Evolutionary conservation across 140 eudicot genomes (phyloP).

Genomic region (Senecio squalidus): DNA sequence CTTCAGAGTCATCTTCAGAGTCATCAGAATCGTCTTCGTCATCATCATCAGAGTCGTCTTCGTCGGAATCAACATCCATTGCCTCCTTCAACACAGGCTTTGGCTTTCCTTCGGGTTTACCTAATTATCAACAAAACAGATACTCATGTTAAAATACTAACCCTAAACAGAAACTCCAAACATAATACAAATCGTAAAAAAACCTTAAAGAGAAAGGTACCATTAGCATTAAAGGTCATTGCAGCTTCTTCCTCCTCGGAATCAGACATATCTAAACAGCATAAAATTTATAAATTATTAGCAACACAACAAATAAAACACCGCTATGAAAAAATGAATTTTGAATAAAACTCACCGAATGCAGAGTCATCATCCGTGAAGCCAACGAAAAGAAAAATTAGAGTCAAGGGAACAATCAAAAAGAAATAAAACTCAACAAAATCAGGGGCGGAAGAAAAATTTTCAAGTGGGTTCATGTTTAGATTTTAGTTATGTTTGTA

Average conservation of each 20-base stretch:
- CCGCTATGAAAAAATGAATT: too few relatives aligned
- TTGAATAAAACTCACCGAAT: too few relatives aligned
- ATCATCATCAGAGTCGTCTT: constrained; percentile 7
- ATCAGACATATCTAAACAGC: too few relatives aligned
- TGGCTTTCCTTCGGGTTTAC: not conserved
- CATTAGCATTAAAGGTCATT: constrained; percentile 16
- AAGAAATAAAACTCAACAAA: too few relatives aligned
- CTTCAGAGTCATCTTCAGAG: constrained; percentile 20
- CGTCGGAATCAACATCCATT: not conserved
- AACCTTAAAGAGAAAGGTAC: not conserved
- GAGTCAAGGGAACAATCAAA: too few relatives aligned
- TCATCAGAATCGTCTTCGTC: constrained; percentile 11
- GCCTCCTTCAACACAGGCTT: not conserved
- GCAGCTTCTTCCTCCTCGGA: constrained; percentile 12
- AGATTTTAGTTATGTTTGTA: too few relatives aligned
- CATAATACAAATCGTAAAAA: not conserved
- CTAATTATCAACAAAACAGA: not conserved
- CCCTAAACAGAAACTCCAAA: not conserved
- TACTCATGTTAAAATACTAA: not conserved
- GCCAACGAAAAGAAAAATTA: too few relatives aligned
- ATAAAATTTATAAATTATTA: too few relatives aligned
- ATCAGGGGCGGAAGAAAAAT: too few relatives aligned
- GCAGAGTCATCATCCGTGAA: too few relatives aligned
- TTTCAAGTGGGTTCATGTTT: too few relatives aligned
- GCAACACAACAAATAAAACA: too few relatives aligned